Percentiles rank a stretch among this genome's conserved stretches.
Conservation (phyloP, 164 flowering plant species). For the Tinospora cordifolia region DNA sequence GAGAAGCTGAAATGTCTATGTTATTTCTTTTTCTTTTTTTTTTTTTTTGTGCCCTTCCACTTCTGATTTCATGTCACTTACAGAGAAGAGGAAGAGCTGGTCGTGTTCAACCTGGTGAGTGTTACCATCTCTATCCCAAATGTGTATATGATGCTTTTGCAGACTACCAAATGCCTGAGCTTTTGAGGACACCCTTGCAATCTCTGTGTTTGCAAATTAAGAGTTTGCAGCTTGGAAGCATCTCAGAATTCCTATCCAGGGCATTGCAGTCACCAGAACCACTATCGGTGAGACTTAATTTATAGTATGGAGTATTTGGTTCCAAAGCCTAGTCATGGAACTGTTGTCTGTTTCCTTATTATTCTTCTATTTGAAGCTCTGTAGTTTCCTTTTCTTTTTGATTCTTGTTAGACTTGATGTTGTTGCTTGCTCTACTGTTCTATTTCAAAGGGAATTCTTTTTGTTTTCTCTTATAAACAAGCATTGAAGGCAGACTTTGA, state of each 20-base stretch:
- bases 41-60: too few species aligned
- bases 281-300: conserved; percentile 44
- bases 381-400: too few species aligned
- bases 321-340: too few species aligned
- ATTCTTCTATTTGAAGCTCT: too few species aligned
- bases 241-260: conserved; percentile 80
- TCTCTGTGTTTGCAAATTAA: conserved; percentile 94
- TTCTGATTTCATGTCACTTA: conserved; percentile 11
- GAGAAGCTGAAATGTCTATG: not conserved
- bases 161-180: conserved; percentile 89
- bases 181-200: conserved; percentile 92
- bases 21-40: not conserved
- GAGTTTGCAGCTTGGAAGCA: conserved; percentile 85
- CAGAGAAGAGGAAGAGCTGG: conserved; percentile 99
- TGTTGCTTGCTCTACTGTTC: too few species aligned
- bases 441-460: too few species aligned
- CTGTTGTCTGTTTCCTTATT: too few species aligned
- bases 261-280: conserved; percentile 88
- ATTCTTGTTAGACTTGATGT: too few species aligned
- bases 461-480: too few species aligned
- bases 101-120: conserved; percentile 93
- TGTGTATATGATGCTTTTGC: conserved; percentile 86
- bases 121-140: conserved; percentile 90
- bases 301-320: too few species aligned
- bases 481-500: not conserved